Evolutionary conservation across 495 filamentous ascomycete species (phyloP).

Genomic region (Immersiella caudata): DNA sequence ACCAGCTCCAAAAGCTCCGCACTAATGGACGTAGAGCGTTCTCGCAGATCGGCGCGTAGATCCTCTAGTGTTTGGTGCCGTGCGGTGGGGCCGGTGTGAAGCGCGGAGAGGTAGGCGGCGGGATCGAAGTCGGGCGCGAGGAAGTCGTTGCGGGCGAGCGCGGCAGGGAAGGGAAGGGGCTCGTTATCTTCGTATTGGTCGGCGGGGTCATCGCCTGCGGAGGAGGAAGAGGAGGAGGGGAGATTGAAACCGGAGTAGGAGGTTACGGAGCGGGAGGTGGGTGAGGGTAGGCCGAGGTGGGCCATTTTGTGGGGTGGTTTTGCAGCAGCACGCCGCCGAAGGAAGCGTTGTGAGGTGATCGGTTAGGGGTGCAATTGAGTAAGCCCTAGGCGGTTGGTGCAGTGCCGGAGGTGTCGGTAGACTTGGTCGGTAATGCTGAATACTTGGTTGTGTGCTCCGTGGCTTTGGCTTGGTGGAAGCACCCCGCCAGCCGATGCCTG

Average conservation of each 20-base stretch:
- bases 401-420: neutral
- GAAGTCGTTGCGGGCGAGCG: slow-evolving; percentile 78
- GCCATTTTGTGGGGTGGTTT: slow-evolving; percentile 33
- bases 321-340: neutral
- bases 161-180: slow-evolving; percentile 79
- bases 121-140: slow-evolving; percentile 79
- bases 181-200: slow-evolving; percentile 57
- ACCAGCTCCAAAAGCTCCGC: slow-evolving; percentile 90
- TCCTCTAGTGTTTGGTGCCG: slow-evolving; percentile 97
- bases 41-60: slow-evolving; percentile 79
- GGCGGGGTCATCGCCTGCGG: slow-evolving; percentile 11
- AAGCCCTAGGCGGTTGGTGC: neutral
- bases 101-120: slow-evolving; percentile 75
- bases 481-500: neutral
- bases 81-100: slow-evolving; percentile 48
- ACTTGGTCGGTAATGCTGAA: neutral
- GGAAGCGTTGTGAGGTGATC: neutral
- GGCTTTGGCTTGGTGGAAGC: neutral
- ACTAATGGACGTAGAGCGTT: slow-evolving; percentile 71
- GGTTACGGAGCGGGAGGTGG: slow-evolving; percentile 7
- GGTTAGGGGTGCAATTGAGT: neutral
- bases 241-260: slow-evolving; percentile 26
- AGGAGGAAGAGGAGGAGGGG: slow-evolving; percentile 23
- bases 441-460: neutral
- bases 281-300: slow-evolving; percentile 8